Evolutionary conservation across 352 stramenopile species (phyloP).

Genomic region (Phytophthora idaei): DNA sequence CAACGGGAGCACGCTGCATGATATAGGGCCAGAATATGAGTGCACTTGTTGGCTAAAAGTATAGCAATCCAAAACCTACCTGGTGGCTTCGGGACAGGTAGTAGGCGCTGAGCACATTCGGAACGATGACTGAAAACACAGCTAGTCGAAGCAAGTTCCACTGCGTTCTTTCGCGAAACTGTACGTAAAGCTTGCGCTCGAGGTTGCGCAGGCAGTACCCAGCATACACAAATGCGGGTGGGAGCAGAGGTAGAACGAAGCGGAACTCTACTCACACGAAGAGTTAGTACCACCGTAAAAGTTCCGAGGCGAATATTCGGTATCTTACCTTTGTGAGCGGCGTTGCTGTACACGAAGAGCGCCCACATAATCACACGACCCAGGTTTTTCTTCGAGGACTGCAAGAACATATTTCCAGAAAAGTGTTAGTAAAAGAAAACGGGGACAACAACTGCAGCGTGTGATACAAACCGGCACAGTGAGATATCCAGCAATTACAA

Average conservation of each 20-base stretch:
- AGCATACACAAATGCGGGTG: conserved; percentile 73
- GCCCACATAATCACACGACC: conserved; percentile 68
- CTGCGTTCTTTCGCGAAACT: conserved; percentile 61
- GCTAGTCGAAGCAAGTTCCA: conserved; percentile 58
- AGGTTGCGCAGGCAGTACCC: conserved; percentile 79
- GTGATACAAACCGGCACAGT: conserved; percentile 50
- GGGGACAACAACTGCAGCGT: neutral
- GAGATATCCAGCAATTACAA: conserved; percentile 60
- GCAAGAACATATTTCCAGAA: neutral
- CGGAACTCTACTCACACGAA: conserved; percentile 65
- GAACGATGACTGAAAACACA: conserved; percentile 56
- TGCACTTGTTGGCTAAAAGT: neutral
- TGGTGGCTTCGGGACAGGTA: conserved; percentile 77
- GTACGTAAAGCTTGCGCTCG: conserved; percentile 62
- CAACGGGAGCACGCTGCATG: conserved; percentile 61
- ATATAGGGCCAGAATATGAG: neutral
- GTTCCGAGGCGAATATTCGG: neutral
- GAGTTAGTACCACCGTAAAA: neutral
- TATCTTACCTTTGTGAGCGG: conserved; percentile 77
- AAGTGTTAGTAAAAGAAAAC: conserved; percentile 3
- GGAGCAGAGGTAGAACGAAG: conserved; percentile 83
- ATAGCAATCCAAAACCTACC: conserved; percentile 14
- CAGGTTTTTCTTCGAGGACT: conserved; percentile 72
- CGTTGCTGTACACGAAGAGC: conserved; percentile 80
- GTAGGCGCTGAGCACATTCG: conserved; percentile 67